Conservation (phyloP, 768 basidiomycete species). For the Cubamyces lactineus region DNA sequence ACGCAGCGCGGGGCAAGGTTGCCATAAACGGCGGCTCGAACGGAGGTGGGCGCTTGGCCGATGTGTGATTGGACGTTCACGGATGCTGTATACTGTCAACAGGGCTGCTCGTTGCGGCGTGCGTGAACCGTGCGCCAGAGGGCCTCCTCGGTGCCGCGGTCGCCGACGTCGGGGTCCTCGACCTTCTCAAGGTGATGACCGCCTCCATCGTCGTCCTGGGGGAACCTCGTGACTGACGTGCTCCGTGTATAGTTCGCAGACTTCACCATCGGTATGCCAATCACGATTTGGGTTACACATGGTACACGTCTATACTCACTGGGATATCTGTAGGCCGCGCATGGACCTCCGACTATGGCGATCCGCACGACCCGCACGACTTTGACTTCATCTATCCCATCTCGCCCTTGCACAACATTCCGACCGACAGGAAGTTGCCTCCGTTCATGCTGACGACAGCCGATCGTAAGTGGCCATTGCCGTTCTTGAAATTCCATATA, state of each 20-base stretch:
- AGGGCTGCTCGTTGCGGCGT: slow-evolving; percentile 87
- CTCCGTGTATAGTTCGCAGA: slow-evolving; percentile 57
- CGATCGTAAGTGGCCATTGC: slow-evolving; percentile 57
- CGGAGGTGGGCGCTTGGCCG: slow-evolving; percentile 55
- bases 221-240: not conserved
- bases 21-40: slow-evolving; percentile 82
- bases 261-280: slow-evolving; percentile 67
- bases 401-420: slow-evolving; percentile 83
- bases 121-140: slow-evolving; percentile 76
- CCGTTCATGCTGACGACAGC: slow-evolving; percentile 80
- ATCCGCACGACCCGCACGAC: slow-evolving; percentile 72
- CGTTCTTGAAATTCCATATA: too few species aligned
- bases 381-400: slow-evolving; percentile 85
- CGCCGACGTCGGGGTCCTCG: slow-evolving; percentile 82
- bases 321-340: slow-evolving; percentile 52
- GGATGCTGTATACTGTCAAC: not conserved
- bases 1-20: slow-evolving; percentile 68
- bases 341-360: slow-evolving; percentile 81
- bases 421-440: slow-evolving; percentile 60
- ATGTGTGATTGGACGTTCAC: slow-evolving; percentile 5
- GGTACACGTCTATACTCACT: slow-evolving; percentile 7
- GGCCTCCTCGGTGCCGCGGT: slow-evolving; percentile 77
- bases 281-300: not conserved
- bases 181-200: slow-evolving; percentile 67
- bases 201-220: not conserved